A percentile compares a stretch with the other conserved stretches of the same genome.
These are phyloP conservation scores for Suillus subluteus DNA, from an alignment of 768 basidiomycete genomes.

Conservation along the genomic window DNA sequence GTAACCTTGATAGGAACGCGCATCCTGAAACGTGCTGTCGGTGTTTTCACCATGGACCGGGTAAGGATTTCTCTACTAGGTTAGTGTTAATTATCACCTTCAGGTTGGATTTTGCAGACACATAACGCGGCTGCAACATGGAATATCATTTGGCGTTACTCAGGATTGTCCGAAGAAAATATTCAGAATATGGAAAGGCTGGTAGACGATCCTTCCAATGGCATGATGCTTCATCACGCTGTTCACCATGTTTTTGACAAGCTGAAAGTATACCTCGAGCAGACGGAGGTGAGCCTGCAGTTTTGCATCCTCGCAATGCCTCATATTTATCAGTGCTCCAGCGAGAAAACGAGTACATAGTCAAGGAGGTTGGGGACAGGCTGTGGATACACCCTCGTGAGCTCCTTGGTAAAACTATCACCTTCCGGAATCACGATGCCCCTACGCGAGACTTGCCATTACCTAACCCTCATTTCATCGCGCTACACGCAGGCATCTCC, in stretches of 20 bases:
- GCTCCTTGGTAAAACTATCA: background rate
- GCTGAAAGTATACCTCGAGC: background rate
- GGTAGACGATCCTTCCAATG: background rate
- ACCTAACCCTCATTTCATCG: background rate
- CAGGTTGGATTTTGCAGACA: background rate
- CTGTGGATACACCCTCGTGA: background rate
- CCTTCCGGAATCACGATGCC: background rate
- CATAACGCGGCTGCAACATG: background rate
- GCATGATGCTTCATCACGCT: background rate
- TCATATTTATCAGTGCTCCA: background rate
- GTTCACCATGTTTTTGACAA: background rate
- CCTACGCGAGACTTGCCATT: background rate
- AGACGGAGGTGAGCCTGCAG: background rate
- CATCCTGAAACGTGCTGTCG: background rate
- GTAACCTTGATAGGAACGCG: background rate
- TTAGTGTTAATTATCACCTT: background rate
- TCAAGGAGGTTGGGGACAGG: background rate
- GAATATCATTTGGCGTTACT: background rate
- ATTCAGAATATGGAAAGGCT: background rate
- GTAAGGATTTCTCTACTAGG: background rate
- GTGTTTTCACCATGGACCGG: background rate
- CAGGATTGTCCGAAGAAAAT: background rate
- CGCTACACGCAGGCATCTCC: slow-evolving; percentile 3
- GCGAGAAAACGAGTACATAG: background rate
- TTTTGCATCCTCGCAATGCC: background rate